Evolutionary conservation across 2,329 filamentous ascomycete genomes (phyloP).

Genomic region (Fusarium sp.): DNA sequence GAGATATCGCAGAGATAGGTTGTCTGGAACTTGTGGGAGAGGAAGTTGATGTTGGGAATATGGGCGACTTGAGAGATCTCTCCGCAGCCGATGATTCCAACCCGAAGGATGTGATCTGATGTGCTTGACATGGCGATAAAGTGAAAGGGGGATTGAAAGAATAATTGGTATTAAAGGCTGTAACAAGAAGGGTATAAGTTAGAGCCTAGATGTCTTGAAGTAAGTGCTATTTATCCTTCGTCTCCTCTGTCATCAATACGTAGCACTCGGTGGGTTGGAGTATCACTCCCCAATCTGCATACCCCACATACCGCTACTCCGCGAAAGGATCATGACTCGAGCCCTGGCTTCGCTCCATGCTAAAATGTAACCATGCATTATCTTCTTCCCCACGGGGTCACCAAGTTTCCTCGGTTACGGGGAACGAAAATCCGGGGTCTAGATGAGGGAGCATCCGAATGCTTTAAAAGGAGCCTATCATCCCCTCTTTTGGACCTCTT

Average conservation of each 20-base stretch:
- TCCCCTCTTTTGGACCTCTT: neutral
- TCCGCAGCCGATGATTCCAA: constrained; percentile 9
- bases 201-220: neutral
- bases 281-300: neutral
- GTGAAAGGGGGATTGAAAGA: rapidly evolving
- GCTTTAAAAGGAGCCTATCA: neutral
- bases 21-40: constrained; percentile 55
- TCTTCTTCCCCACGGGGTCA: neutral
- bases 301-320: neutral
- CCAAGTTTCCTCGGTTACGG: neutral
- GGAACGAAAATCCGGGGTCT: neutral
- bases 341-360: neutral
- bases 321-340: neutral
- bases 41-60: constrained; percentile 57
- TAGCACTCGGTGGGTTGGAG: neutral
- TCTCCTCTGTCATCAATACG: neutral
- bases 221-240: neutral
- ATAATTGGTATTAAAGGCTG: neutral
- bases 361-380: neutral
- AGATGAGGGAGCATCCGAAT: neutral
- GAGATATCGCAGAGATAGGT: constrained; percentile 64
- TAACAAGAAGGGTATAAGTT: neutral
- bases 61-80: constrained; percentile 58
- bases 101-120: neutral
- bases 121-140: neutral